phyloP scores from a whole-genome alignment of 768 basidiomycete species.

The Suillus brevipes region DNA sequence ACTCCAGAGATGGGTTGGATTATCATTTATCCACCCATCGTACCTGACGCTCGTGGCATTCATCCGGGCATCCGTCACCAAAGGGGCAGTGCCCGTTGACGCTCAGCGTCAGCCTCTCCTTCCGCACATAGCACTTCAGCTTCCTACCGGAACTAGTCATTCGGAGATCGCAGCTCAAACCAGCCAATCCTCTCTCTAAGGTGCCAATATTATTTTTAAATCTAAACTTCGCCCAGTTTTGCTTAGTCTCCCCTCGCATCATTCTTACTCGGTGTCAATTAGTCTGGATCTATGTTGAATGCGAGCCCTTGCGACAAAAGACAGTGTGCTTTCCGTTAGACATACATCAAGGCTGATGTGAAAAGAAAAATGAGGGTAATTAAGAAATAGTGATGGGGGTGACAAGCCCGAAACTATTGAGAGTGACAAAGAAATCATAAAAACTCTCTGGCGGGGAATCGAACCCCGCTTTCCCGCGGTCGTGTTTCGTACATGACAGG shows the following conservation, averaged over 20 bases:
- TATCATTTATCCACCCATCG: not conserved
- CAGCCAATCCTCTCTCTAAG: not conserved
- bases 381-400: not conserved
- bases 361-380: not conserved
- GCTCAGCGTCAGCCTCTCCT: not conserved
- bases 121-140: not conserved
- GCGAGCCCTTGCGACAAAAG: not conserved
- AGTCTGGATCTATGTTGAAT: not conserved
- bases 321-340: not conserved
- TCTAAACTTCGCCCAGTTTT: not conserved
- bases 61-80: not conserved
- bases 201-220: no score
- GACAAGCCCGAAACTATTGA: no score
- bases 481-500: constrained; percentile 27
- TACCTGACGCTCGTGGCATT: not conserved
- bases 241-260: not conserved
- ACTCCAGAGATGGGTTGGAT: not conserved
- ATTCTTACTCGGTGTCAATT: not conserved
- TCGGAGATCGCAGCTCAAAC: not conserved
- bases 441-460: constrained; percentile 34
- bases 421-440: constrained; percentile 57
- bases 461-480: constrained; percentile 33
- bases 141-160: not conserved
- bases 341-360: not conserved
- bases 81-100: not conserved